A percentile compares a stretch with the other conserved stretches of the same genome.
phyloP scores from a whole-genome alignment of 2,329 filamentous ascomycete species.

The Ascosphaera acerosa region DNA sequence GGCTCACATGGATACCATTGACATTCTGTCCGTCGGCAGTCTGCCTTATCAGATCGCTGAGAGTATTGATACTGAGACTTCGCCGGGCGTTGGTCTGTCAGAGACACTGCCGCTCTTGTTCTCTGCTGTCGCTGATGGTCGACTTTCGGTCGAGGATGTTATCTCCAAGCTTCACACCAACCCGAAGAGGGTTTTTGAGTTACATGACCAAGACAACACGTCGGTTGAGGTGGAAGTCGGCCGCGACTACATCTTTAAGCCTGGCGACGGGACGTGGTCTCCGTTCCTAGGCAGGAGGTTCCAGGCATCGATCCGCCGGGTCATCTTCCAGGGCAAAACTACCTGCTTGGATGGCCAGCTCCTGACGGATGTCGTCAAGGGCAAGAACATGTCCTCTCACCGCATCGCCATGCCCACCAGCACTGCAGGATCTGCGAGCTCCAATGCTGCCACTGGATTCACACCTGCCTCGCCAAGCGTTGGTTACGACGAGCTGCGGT shows the following conservation, averaged over 20 bases:
- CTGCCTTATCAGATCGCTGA: slow-evolving; percentile 49
- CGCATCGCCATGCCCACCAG: slow-evolving; percentile 15
- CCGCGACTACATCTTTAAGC: slow-evolving; percentile 36
- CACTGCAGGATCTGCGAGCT: slow-evolving; percentile 2
- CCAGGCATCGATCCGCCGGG: slow-evolving; percentile 44
- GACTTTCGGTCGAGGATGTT: slow-evolving; percentile 47
- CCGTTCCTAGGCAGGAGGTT: slow-evolving; percentile 45
- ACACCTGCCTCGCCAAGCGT: slow-evolving; percentile 26
- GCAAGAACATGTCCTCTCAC: slow-evolving; percentile 54
- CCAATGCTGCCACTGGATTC: not conserved
- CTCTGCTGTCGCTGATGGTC: slow-evolving; percentile 49
- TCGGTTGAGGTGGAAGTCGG: slow-evolving; percentile 53
- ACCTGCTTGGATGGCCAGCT: slow-evolving; percentile 49
- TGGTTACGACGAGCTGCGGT: slow-evolving; percentile 23
- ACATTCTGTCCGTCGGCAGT: slow-evolving; percentile 57
- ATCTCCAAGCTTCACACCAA: slow-evolving; percentile 48
- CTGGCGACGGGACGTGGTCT: slow-evolving; percentile 31
- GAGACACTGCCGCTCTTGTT: slow-evolving; percentile 51
- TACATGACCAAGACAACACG: slow-evolving; percentile 52
- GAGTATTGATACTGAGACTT: slow-evolving; percentile 22
- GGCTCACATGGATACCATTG: slow-evolving; percentile 46
- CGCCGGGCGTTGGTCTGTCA: slow-evolving; percentile 39
- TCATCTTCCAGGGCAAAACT: slow-evolving; percentile 49
- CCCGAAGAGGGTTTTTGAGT: slow-evolving; percentile 56
- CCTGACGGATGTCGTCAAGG: slow-evolving; percentile 29